Percentiles rank a stretch among this genome's conserved stretches.
phyloP scores from a whole-genome alignment of 345 rosid genomes.

The Adansonia digitata region DNA sequence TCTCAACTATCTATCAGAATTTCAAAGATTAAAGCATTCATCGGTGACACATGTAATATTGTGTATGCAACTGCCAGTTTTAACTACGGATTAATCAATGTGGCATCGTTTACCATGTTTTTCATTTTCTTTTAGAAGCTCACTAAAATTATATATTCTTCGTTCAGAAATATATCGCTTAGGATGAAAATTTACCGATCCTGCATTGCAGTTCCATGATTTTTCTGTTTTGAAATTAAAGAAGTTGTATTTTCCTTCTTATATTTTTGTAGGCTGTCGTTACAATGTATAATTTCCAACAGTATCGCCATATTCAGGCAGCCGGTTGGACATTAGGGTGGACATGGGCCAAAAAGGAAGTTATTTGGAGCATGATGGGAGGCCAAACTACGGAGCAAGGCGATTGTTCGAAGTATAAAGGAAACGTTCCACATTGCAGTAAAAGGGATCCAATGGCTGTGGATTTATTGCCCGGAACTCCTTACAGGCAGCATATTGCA shows the following conservation, averaged over 20 bases:
- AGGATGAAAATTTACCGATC: not conserved
- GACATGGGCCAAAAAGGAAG: constrained; percentile 90
- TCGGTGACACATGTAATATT: not conserved
- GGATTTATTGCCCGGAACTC: constrained; percentile 79
- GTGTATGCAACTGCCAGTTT: not conserved
- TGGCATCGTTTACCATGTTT: not conserved
- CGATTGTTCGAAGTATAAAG: constrained; percentile 83
- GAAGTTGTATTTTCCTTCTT: not conserved
- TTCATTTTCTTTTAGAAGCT: not conserved
- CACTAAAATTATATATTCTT: not conserved
- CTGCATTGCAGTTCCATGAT: not conserved
- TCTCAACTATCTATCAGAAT: not conserved
- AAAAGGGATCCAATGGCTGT: constrained; percentile 75
- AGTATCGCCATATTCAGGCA: constrained; percentile 74
- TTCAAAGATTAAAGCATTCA: not conserved
- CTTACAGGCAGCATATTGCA: constrained; percentile 78
- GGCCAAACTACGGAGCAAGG: constrained; percentile 86
- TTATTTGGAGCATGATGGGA: constrained; percentile 83
- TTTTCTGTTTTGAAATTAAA: not conserved
- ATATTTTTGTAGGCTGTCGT: constrained; percentile 62
- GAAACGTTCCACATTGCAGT: constrained; percentile 76
- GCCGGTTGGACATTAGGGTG: constrained; percentile 92
- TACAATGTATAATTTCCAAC: constrained; percentile 75
- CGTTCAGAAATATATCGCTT: not conserved
- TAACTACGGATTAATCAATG: not conserved